Conservation (phyloP, 805 yeast species). For the Schwanniomyces polymorphus region DNA sequence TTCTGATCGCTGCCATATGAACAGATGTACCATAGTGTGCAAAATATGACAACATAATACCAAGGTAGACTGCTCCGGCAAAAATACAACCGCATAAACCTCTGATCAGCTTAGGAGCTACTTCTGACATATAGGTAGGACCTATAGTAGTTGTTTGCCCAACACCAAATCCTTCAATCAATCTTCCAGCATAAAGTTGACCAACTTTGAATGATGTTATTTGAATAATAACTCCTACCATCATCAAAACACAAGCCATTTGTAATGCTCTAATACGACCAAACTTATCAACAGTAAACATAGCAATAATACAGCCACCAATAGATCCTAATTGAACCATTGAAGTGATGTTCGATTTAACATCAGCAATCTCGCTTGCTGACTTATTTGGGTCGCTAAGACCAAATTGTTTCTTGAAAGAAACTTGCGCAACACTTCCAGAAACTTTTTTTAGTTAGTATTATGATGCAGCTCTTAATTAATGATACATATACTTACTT, state of each 20-base stretch:
- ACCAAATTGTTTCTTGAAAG: slow-evolving; percentile 46
- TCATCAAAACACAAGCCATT: slow-evolving; percentile 42
- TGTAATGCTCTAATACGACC: slow-evolving; percentile 54
- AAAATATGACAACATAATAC: slow-evolving; percentile 50
- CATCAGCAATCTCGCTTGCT: slow-evolving; percentile 36
- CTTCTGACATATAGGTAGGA: slow-evolving; percentile 54
- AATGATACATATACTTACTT: slow-evolving; percentile 6
- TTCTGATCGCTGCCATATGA: slow-evolving; percentile 34
- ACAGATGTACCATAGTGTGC: slow-evolving; percentile 53
- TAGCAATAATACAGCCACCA: slow-evolving; percentile 52
- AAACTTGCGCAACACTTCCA: slow-evolving; percentile 43
- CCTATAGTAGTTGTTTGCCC: slow-evolving; percentile 61
- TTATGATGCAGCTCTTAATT: not conserved
- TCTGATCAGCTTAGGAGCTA: slow-evolving; percentile 52
- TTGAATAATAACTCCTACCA: slow-evolving; percentile 48
- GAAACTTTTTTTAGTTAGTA: slow-evolving; percentile 18
- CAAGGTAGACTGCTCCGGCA: slow-evolving; percentile 59
- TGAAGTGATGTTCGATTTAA: slow-evolving; percentile 53
- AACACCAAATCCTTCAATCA: slow-evolving; percentile 54
- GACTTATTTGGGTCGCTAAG: slow-evolving; percentile 39
- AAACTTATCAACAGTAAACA: slow-evolving; percentile 47
- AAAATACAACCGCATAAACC: slow-evolving; percentile 54
- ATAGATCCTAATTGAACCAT: slow-evolving; percentile 61
- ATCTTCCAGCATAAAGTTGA: slow-evolving; percentile 55
- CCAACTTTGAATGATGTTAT: slow-evolving; percentile 45